phyloP scores from a whole-genome alignment of 495 filamentous ascomycete genomes.

The Xylaria flabelliformis region DNA sequence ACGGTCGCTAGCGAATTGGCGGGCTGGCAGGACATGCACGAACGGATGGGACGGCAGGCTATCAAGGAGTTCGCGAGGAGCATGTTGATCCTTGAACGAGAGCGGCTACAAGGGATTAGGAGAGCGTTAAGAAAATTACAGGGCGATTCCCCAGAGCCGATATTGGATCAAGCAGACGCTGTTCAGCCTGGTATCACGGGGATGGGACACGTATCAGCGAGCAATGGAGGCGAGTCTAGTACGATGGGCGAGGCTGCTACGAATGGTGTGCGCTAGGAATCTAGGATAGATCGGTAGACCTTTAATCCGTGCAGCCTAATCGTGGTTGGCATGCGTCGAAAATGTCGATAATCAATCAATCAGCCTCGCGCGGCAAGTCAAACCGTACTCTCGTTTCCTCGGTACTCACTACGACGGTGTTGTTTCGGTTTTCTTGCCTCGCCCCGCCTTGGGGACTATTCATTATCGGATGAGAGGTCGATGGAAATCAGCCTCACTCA shows the following conservation, averaged over 20 bases:
- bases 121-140: constrained; percentile 69
- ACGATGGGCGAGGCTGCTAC: constrained; percentile 30
- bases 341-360: constrained; percentile 4
- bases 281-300: constrained; percentile 17
- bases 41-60: constrained; percentile 73
- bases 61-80: constrained; percentile 77
- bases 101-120: constrained; percentile 79
- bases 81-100: constrained; percentile 78
- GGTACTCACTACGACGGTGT: background rate
- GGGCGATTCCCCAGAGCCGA: constrained; percentile 18
- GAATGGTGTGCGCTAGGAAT: constrained; percentile 16
- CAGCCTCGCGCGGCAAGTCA: background rate
- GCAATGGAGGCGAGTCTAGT: constrained; percentile 33
- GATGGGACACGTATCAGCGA: constrained; percentile 30
- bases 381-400: background rate
- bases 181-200: background rate
- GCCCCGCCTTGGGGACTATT: background rate
- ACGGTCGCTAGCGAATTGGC: constrained; percentile 91
- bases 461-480: background rate
- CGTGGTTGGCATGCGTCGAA: background rate
- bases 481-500: background rate
- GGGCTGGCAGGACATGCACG: constrained; percentile 89
- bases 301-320: background rate
- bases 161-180: background rate
- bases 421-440: constrained; percentile 8